phyloP scores from a whole-genome alignment of 768 basidiomycete genomes.

The Hygrophoropsis aurantiaca region DNA sequence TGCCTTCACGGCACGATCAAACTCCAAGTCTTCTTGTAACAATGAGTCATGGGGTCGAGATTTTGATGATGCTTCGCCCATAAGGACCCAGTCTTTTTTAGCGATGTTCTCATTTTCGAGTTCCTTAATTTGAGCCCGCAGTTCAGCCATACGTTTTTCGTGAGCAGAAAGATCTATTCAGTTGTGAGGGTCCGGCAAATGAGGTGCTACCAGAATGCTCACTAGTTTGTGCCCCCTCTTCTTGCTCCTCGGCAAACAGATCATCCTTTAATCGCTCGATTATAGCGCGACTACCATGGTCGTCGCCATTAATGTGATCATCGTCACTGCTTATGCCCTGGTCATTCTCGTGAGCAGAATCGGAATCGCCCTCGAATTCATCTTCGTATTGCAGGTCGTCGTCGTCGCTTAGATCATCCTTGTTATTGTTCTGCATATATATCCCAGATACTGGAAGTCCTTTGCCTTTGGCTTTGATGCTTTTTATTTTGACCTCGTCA shows the following conservation, averaged over 20 bases:
- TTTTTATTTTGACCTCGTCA: slow-evolving; percentile 79
- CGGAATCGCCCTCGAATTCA: slow-evolving; percentile 28
- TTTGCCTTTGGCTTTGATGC: slow-evolving; percentile 72
- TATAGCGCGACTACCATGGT: slow-evolving; percentile 38
- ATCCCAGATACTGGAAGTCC: slow-evolving; percentile 51
- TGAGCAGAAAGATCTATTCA: slow-evolving; percentile 66
- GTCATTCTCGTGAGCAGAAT: slow-evolving; percentile 32
- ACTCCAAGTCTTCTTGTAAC: slow-evolving; percentile 92
- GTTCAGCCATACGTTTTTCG: slow-evolving; percentile 71
- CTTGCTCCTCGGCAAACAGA: slow-evolving; percentile 77
- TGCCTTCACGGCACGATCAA: slow-evolving; percentile 84
- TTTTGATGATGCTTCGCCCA: slow-evolving; percentile 85
- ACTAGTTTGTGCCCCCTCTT: slow-evolving; percentile 31
- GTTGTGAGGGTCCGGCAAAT: too few species aligned
- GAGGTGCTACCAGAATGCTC: too few species aligned
- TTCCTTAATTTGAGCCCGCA: slow-evolving; percentile 75
- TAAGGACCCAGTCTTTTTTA: slow-evolving; percentile 88
- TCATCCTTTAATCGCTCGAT: slow-evolving; percentile 76
- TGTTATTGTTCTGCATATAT: slow-evolving; percentile 31
- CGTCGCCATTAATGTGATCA: slow-evolving; percentile 23
- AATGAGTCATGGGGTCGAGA: slow-evolving; percentile 88
- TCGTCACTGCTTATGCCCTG: slow-evolving; percentile 17
- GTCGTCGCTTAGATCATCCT: slow-evolving; percentile 40
- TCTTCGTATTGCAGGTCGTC: slow-evolving; percentile 28
- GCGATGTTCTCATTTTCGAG: slow-evolving; percentile 88